Conservation (phyloP, 2,329 filamentous ascomycete genomes). For the Exophiala phaeomuriformis region DNA sequence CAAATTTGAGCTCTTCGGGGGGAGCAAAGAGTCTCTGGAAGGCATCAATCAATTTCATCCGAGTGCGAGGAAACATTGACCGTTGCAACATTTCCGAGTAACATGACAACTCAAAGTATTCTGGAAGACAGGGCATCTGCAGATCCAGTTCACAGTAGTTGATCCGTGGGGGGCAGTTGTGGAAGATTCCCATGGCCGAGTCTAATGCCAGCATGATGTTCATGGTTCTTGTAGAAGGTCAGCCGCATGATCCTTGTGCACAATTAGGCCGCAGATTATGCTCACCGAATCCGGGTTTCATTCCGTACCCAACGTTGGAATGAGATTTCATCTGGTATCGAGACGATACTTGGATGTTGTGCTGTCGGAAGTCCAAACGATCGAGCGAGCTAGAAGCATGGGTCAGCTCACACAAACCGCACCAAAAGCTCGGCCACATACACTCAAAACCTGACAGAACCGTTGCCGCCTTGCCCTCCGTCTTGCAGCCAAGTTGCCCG, state of each 20-base stretch:
- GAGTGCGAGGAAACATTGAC: conserved; percentile 26
- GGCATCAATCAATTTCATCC: conserved; percentile 35
- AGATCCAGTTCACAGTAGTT: conserved; percentile 37
- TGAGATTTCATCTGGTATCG: conserved; percentile 30
- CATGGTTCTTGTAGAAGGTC: conserved; percentile 31
- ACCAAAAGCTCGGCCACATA: conserved; percentile 21
- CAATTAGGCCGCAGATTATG: neutral
- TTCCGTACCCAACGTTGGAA: conserved; percentile 37
- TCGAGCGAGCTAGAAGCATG: conserved; percentile 33
- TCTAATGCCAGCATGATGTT: conserved; percentile 38
- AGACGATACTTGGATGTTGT: conserved; percentile 34
- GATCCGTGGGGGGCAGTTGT: conserved; percentile 40
- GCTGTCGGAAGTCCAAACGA: conserved; percentile 35
- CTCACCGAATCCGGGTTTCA: conserved; percentile 39
- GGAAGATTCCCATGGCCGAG: conserved; percentile 41
- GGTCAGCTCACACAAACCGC: neutral
- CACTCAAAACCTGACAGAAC: conserved; percentile 38
- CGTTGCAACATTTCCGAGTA: conserved; percentile 33
- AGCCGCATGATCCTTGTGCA: neutral
- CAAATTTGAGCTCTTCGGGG: conserved; percentile 7
- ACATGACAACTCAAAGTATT: conserved; percentile 34
- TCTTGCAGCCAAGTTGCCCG: conserved; percentile 35
- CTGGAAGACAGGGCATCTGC: conserved; percentile 38
- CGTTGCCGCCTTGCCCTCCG: conserved; percentile 40
- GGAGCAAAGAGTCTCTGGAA: conserved; percentile 35